Conservation (phyloP, 2,329 filamentous ascomycete species). For the Colletotrichum phormii region DNA sequence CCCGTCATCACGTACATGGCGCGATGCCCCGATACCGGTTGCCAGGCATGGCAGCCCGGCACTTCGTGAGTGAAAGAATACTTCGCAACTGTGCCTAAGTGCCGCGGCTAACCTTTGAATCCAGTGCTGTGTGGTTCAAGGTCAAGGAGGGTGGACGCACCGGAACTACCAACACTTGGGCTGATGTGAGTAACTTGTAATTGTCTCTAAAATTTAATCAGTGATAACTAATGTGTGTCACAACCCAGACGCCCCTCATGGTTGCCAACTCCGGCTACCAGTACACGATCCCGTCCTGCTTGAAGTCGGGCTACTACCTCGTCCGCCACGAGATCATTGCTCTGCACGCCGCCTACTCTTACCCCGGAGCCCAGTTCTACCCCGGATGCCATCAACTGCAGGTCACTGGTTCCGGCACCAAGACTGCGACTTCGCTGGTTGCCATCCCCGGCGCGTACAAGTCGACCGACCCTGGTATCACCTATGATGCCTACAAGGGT, state of each 20-base stretch:
- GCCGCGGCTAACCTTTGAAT: constrained; percentile 24
- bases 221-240: constrained; percentile 19
- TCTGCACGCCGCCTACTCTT: constrained; percentile 59
- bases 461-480: constrained; percentile 61
- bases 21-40: constrained; percentile 63
- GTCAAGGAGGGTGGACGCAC: constrained; percentile 61
- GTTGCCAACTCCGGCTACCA: constrained; percentile 54
- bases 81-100: constrained; percentile 38
- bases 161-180: constrained; percentile 64
- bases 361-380: constrained; percentile 68
- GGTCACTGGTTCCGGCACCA: constrained; percentile 61
- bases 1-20: constrained; percentile 72
- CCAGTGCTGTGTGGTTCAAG: constrained; percentile 66
- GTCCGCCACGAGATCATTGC: constrained; percentile 70
- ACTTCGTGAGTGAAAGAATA: constrained; percentile 41
- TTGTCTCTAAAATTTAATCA: too few relatives aligned
- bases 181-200: constrained; percentile 44
- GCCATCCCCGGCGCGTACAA: constrained; percentile 66
- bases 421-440: constrained; percentile 55
- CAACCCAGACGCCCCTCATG: constrained; percentile 53
- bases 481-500: constrained; percentile 63
- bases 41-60: constrained; percentile 60
- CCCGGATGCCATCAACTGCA: constrained; percentile 69
- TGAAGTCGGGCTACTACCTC: constrained; percentile 66
- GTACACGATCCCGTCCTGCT: constrained; percentile 66